Conservation (phyloP, 176 grass and related monocot species). For the Areca catechu region DNA sequence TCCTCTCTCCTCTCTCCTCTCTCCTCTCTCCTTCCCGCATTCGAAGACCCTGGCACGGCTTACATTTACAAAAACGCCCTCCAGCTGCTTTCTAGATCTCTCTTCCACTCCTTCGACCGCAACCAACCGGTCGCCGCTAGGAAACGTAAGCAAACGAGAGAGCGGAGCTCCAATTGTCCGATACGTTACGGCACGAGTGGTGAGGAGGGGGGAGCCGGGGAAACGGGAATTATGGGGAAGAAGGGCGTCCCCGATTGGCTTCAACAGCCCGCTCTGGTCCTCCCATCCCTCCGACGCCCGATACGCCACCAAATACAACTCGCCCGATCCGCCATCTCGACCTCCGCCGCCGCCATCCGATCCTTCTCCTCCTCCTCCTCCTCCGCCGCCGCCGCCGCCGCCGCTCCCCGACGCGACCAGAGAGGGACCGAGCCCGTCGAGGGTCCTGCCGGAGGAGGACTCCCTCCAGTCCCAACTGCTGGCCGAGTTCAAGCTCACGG, state of each 20-base stretch:
- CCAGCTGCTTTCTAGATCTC: no score
- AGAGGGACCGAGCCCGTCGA: conserved; percentile 12
- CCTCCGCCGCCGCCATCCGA: conserved; percentile 26
- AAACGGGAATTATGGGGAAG: conserved; percentile 2
- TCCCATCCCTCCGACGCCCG: conserved; percentile 23
- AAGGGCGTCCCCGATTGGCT: conserved; percentile 80
- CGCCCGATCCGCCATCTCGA: conserved; percentile 15
- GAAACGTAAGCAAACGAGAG: no score
- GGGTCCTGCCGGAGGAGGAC: conserved; percentile 5
- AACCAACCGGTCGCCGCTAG: no score
- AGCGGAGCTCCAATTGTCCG: no score
- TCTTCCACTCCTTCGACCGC: no score
- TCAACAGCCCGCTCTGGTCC: conserved; percentile 91
- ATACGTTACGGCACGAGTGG: no score
- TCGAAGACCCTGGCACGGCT: no score
- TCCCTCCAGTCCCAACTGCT: conserved; percentile 37
- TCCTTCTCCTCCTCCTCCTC: conserved; percentile 21
- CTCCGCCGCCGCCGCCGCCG: not conserved
- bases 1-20: no score
- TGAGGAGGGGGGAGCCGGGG: not conserved
- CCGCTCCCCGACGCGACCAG: not conserved
- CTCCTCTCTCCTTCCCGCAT: no score
- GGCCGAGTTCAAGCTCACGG: conserved; percentile 58
- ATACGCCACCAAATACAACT: conserved; percentile 18
- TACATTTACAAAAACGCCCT: no score